Evolutionary conservation across 2,329 filamentous ascomycete genomes (phyloP), one percentile per base, ranked within the genome.

Genomic region (Metarhizium rileyi): DNA sequence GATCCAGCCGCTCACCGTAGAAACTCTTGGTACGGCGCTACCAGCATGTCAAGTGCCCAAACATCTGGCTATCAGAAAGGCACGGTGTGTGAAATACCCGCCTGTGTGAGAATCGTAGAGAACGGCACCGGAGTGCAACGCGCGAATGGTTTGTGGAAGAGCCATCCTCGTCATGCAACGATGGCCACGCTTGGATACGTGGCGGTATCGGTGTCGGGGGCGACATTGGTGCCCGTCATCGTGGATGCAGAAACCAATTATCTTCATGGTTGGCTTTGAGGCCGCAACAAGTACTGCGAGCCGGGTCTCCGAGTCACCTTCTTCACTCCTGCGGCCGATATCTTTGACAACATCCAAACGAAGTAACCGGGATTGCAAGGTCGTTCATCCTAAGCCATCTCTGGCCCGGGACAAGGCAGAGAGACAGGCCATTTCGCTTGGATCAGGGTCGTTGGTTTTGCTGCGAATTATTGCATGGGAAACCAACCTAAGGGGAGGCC

Each of bases 81-180:
- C 1, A 67, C 68, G 42, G 52, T 73, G 18, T 68, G 71, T 44
- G 70, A 73, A 52, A 61, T 69, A 1, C 70, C 71, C 1, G 70
- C 70, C 1, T 71, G 72, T 42, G 59, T 73, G 1, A 64, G 64
- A 12, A 67, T 66, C 2, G 56, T 57, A 0, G 60, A 59, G 10
- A 73, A 72, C 42, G 67, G 68, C 4, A 73, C 70, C 0, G 61
- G 63, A 71, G 67, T 47, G 64, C 66, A 3, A 72, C 71, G 4
- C 60, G 70, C 5, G 71, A 73, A 56, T 73, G 71, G 71, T 73
- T 68, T 48, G 59, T 73, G 20, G 70, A 73, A 53, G 68, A 71
- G 51, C 65, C 66, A 2, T 61, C 57, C 26, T 53, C 33, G 3
- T 25, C 61, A 0, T 59, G 57, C n/a, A 67, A 69, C 9, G 55